These are phyloP conservation scores for Stagonosporopsis rhizophila DNA, from an alignment of 2,329 filamentous ascomycete species.

Conservation along the genomic window DNA sequence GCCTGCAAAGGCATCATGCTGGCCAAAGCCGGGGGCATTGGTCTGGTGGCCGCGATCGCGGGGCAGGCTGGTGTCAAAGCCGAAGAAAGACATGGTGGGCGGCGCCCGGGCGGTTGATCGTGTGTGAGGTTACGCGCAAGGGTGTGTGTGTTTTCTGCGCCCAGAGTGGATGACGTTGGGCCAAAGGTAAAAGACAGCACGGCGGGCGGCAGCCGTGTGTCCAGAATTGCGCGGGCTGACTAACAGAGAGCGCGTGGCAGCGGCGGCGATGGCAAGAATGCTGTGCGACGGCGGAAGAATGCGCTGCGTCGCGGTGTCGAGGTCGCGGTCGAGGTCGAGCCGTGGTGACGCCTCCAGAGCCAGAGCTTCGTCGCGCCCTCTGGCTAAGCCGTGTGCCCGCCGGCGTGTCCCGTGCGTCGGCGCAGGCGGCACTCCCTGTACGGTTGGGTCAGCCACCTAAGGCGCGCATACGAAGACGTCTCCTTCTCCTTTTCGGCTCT, in stretches of 20 bases:
- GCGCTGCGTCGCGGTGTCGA: background rate
- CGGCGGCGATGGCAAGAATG: background rate
- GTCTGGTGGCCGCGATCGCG: slow-evolving; percentile 69
- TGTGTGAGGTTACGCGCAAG: slow-evolving; percentile 9
- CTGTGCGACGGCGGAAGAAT: slow-evolving; percentile 7
- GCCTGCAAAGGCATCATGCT: slow-evolving; percentile 87
- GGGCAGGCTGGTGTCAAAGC: slow-evolving; percentile 76
- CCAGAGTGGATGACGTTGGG: slow-evolving; percentile 32
- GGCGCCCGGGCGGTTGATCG: slow-evolving; percentile 8
- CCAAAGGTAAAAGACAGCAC: slow-evolving; percentile 13
- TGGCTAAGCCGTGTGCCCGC: slow-evolving; percentile 1
- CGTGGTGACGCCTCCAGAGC: slow-evolving; percentile 2
- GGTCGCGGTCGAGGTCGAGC: background rate
- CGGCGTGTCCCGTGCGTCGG: background rate
- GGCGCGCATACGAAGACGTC: slow-evolving; percentile 19
- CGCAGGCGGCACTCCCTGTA: background rate
- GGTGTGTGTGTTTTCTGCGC: slow-evolving; percentile 5
- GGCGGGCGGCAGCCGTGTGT: slow-evolving; percentile 12
- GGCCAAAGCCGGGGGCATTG: slow-evolving; percentile 80
- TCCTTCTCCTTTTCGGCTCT: slow-evolving; percentile 21
- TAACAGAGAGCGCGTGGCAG: background rate
- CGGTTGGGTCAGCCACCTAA: slow-evolving; percentile 24
- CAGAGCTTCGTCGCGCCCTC: background rate
- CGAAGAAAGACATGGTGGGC: slow-evolving; percentile 83
- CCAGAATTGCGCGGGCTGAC: background rate